Evolutionary conservation across 345 rosid genomes (phyloP).

Genomic region (Brassica napus): Da-Ae NC_063442.1:2797001-2797500

Average conservation of each 20-base stretch:
- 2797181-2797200: too few relatives aligned
- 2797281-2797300: neutral
- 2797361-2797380: neutral
- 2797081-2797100: too few relatives aligned
- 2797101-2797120: too few relatives aligned
- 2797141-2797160: too few relatives aligned
- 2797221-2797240: neutral
- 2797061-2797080: too few relatives aligned
- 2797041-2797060: too few relatives aligned
- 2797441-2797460: slow-evolving; percentile 64
- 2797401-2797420: slow-evolving; percentile 1
- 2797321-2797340: slow-evolving; percentile 29
- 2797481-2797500: slow-evolving; percentile 86
- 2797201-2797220: neutral
- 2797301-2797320: neutral
- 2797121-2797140: too few relatives aligned
- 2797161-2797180: neutral
- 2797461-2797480: slow-evolving; percentile 61
- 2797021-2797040: too few relatives aligned
- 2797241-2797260: neutral
- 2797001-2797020: too few relatives aligned
- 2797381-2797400: neutral
- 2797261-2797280: neutral
- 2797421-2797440: slow-evolving; percentile 65
- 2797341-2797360: neutral